Evolutionary conservation across 306 rosid genomes (phyloP), one percentile per base, ranked within the genome.

Genomic region (Prinsepia uniflora): DNA sequence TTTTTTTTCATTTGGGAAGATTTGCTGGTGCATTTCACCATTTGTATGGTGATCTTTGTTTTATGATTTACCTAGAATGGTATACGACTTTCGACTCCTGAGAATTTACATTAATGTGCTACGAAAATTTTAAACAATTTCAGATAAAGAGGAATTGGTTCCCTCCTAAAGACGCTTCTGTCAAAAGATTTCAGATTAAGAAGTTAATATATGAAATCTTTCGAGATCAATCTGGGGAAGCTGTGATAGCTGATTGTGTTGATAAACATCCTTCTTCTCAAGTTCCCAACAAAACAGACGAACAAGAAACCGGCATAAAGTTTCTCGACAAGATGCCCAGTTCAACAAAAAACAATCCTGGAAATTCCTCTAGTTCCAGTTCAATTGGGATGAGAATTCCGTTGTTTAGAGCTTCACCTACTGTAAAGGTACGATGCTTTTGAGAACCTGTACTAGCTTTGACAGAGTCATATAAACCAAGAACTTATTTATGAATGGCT

Each of bases 121-220:
- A 76, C 52, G 4, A 64, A 19, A 57, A 24, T 65, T n/a, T 55
- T 65, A 39, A 34, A 67, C 17, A 17, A 69, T 81, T 73, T 54
- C 95, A 86, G 92, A 79, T 88, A 74, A 88, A 12, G 56, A 70
- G 72, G 48, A 70, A 83, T 55, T 88, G 96, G 96, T 90, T 90
- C 72, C 90, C 65, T 70, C 87, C 95, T 8, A 20, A 8, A 44
- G 96, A 90, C 75, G 96, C 90, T 66, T 90, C 96, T 78, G 81
- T 74, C 42, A 90, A 88, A 77, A 82, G 92, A 62, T 72, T 69
- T 50, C 59, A 46, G 47, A 81, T 90, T 73, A 79, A 74, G 58
- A 82, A 80, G 68, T 66, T 90, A 77, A 79, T 90, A 43, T 80
- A 47, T 82, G 75, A 84, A 50, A 76, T 90, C 79, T 70, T 72